Base-by-base conservation (phyloP, 2,329 filamentous ascomycete genomes). In the Diaporthe batatas region DNA sequence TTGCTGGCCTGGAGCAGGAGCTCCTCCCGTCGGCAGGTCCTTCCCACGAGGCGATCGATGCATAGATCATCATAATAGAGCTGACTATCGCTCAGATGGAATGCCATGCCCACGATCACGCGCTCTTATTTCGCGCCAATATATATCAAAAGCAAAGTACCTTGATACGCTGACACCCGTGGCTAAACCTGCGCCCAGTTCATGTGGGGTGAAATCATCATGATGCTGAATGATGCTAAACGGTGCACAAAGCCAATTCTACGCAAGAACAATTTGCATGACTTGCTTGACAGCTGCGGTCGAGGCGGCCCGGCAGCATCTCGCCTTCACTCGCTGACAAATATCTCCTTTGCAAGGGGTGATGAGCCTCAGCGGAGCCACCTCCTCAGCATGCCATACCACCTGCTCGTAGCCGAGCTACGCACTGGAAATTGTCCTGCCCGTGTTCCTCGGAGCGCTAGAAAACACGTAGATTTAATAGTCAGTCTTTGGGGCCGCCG, bases 161-260 rank as follows among this genome's bases (percentile, higher is more conserved):
- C 44, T 51, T n/a, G 18, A 51, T 65, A 65, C 21, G 32, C 25
- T 3, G 3, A 65, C 62, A 18, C 62, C 62, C 29, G 25, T 65
- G 6, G 32, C 29, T 51, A 65, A n/a, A 51, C 7, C 12, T 51
- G 42, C 62, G 5, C 62, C 62, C 29, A 18, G 2, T 39, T 12
- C 14, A 36, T 10, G 16, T 23, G n/a, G 6, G 11, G 29, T 62
- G n/a, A 25, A 12, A 51, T 51, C 62, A 51, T 44, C 44, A 29
- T 44, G 21, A 21, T 51, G 25, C 3, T 49, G 59, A 10, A 51
- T 36, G 5, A 21, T 36, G 12, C 49, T 6, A n/a, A 39, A 39
- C 3, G 12, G 21, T 18, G n/a, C 14, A 12, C 44, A 51, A 53
- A 25, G 6, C 18, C 44, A 32, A 3, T 32, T 5, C 4, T 23